Conservation (phyloP, 345 rosid species). For the Raphanus raphanistrum region DNA sequence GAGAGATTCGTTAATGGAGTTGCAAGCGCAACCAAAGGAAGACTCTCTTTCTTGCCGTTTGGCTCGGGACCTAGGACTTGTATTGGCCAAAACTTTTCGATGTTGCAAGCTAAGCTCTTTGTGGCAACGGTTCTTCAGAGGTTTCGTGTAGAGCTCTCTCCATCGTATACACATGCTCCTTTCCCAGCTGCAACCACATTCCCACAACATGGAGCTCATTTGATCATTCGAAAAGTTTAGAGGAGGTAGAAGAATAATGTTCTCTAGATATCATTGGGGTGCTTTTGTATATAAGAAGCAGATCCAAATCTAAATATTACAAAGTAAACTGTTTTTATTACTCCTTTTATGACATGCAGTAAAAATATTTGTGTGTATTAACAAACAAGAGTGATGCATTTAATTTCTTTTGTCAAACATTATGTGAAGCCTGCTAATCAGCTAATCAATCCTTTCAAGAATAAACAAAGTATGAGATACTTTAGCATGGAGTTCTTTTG, state of each 20-base stretch:
- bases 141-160: conserved; percentile 49
- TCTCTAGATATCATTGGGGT: no score
- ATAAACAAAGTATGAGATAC: no score
- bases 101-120: conserved; percentile 50
- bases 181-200: conserved; percentile 39
- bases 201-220: conserved; percentile 50
- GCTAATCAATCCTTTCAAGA: no score
- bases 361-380: not conserved
- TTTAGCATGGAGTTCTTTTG: no score
- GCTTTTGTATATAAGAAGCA: not conserved
- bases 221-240: conserved; percentile 37
- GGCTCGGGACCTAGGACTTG: conserved; percentile 54
- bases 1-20: conserved; percentile 41
- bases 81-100: conserved; percentile 53
- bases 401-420: no score
- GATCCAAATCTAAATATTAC: not conserved
- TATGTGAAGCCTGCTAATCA: no score
- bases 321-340: not conserved
- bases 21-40: conserved; percentile 46
- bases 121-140: conserved; percentile 44
- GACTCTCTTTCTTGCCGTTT: conserved; percentile 50
- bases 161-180: conserved; percentile 55
- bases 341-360: not conserved
- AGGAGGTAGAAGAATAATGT: not conserved
- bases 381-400: not conserved